A percentile compares a stretch with the other conserved stretches of the same genome.
phyloP scores from a whole-genome alignment of 2,329 filamentous ascomycete species.

The Colletotrichum limetticola region DNA sequence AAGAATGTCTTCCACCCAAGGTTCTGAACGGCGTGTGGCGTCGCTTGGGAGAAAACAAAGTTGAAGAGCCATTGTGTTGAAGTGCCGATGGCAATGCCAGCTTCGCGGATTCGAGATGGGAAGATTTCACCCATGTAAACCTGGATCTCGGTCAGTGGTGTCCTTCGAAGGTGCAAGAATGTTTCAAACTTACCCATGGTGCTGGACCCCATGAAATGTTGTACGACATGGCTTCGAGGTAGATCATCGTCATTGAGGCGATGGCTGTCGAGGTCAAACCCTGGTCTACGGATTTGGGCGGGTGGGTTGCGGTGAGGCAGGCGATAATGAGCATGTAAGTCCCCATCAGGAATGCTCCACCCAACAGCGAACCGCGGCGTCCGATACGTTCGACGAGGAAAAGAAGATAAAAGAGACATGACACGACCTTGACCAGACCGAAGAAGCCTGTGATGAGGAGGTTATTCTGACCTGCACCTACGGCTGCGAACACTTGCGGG shows the following conservation, averaged over 20 bases:
- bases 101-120: constrained; percentile 60
- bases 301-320: constrained; percentile 57
- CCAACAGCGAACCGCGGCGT: constrained; percentile 58
- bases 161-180: no score
- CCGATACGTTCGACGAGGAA: constrained; percentile 60
- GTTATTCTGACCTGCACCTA: constrained; percentile 54
- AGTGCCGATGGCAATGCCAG: constrained; percentile 60
- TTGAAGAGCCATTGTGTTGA: constrained; percentile 63
- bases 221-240: constrained; percentile 61
- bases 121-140: constrained; percentile 63
- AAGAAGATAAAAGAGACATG: constrained; percentile 57
- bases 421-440: constrained; percentile 61
- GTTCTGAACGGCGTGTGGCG: constrained; percentile 58
- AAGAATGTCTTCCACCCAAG: constrained; percentile 60
- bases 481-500: constrained; percentile 61
- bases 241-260: constrained; percentile 61
- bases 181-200: constrained; percentile 51
- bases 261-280: constrained; percentile 52
- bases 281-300: constrained; percentile 44
- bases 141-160: constrained; percentile 23
- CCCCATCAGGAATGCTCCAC: constrained; percentile 60
- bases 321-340: constrained; percentile 63
- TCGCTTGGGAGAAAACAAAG: constrained; percentile 59
- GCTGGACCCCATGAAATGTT: constrained; percentile 64
- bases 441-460: constrained; percentile 64